phyloP scores from a whole-genome alignment of 2,329 filamentous ascomycete genomes.

The Geosmithia putterillii region DNA sequence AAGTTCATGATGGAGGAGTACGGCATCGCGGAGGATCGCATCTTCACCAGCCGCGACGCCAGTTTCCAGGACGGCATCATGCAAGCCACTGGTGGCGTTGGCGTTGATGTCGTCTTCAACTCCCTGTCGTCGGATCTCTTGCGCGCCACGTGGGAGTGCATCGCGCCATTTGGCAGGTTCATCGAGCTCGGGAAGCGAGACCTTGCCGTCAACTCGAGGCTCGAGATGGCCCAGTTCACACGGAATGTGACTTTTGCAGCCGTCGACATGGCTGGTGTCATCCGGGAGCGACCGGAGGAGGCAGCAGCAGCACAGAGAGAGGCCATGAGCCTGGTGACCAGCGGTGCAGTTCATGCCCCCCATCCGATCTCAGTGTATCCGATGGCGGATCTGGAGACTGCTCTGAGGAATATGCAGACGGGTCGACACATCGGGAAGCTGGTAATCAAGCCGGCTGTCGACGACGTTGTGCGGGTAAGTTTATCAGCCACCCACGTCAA shows the following conservation, averaged over 20 bases:
- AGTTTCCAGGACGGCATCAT: slow-evolving; percentile 14
- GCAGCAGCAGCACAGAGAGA: slow-evolving; percentile 1
- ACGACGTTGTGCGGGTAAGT: slow-evolving; percentile 4
- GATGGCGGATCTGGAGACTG: slow-evolving; percentile 6
- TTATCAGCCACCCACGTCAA: background rate
- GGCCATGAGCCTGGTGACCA: slow-evolving; percentile 1
- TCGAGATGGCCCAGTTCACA: slow-evolving; percentile 22
- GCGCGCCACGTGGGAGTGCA: slow-evolving; percentile 18
- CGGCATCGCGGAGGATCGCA: slow-evolving; percentile 15
- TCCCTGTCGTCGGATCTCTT: slow-evolving; percentile 14
- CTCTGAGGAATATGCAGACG: slow-evolving; percentile 8
- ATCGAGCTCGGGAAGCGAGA: slow-evolving; percentile 26
- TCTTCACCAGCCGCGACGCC: slow-evolving; percentile 11
- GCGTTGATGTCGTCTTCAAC: slow-evolving; percentile 21
- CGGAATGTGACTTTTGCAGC: slow-evolving; percentile 7
- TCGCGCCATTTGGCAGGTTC: slow-evolving; percentile 23
- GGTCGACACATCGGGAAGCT: slow-evolving; percentile 9
- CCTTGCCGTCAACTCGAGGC: slow-evolving; percentile 16
- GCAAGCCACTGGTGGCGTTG: slow-evolving; percentile 11
- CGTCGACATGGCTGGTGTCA: slow-evolving; percentile 5
- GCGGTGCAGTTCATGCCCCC: slow-evolving; percentile 2
- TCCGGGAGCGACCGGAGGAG: slow-evolving; percentile 1
- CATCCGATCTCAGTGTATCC: slow-evolving; percentile 4
- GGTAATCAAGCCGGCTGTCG: slow-evolving; percentile 15
- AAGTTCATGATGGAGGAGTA: slow-evolving; percentile 12